Base-by-base conservation (phyloP, 306 rosid species). In the Fagus crenata region DNA sequence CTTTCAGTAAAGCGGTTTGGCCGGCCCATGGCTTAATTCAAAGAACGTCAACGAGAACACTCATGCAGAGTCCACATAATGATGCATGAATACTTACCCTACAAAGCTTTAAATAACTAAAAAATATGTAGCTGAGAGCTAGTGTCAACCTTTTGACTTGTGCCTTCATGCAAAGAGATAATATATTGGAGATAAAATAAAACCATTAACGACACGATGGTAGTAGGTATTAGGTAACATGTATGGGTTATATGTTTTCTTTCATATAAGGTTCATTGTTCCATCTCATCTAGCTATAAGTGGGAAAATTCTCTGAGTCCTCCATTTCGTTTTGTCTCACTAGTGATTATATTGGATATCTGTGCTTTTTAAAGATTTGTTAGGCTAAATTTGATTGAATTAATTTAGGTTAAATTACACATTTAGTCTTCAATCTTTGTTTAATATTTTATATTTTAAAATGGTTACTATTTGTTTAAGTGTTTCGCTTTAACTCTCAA, bases 51-150 rank as follows among this genome's bases (percentile, higher is more conserved):
- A 80, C 40, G 51, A n/a, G 67, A n/a, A 72, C 43, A 28, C 33
- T 71, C 82, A 61, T 67, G n/a, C 63, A 58, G 40, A 6, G 22
- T 22, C 18, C 28, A 65, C 11, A 49, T 22, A 28, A 55, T 65
- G 83, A 56, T 83, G 67, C 86, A 83, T 78, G 86, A 83, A 83
- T 76, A 14, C 60, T 53, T 37, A 53, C 53, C 80, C 1, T 31
- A 17, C 3, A 4, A 8, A 69, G 9, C 55, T 18, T 28, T 41
- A 4, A 22, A 43, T 4, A 4, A 2, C 36, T 1, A 28, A 18
- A n/a, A 68, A 18, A 41, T 3, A 18, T 42, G 17, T 2, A 12
- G 18, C 39, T 17, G 5, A 17, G 46, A 8, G 51, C 51, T 46
- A 51, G 46, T 49, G 60, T 69, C 60, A 14, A 69, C 31, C 32